Evolutionary conservation across 805 yeast species (phyloP).

Genomic region (Hanseniaspora thailandica): DNA sequence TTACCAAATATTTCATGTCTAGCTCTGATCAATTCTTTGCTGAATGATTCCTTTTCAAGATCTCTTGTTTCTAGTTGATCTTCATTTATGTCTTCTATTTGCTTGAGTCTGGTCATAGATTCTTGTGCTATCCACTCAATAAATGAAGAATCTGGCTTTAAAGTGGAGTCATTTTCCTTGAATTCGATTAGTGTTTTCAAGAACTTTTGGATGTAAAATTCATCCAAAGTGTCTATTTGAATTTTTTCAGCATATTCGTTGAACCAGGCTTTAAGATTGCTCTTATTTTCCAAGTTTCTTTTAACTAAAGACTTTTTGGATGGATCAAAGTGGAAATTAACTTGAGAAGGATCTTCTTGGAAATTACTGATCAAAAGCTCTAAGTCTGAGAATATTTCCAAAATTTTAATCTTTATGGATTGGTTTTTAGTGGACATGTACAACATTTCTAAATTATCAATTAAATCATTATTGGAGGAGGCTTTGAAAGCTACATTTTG

Average conservation of each 20-base stretch:
- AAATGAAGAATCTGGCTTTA: slow-evolving; percentile 34
- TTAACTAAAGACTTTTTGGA: slow-evolving; percentile 15
- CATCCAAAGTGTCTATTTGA: slow-evolving; percentile 26
- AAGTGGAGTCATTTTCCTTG: slow-evolving; percentile 26
- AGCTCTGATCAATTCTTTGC: slow-evolving; percentile 33
- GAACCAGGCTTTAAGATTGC: slow-evolving; percentile 22
- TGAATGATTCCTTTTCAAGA: slow-evolving; percentile 28
- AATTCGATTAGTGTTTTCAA: slow-evolving; percentile 32
- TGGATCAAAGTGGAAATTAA: slow-evolving; percentile 13
- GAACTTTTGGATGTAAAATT: slow-evolving; percentile 34
- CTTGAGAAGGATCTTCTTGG: slow-evolving; percentile 5
- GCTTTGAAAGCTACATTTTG: slow-evolving; percentile 21
- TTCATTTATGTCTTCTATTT: slow-evolving; percentile 14
- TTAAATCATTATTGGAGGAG: slow-evolving; percentile 15
- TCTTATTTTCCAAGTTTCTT: slow-evolving; percentile 7
- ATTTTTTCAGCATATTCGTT: slow-evolving; percentile 22
- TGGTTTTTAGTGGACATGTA: slow-evolving; percentile 20
- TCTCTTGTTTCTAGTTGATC: slow-evolving; percentile 25
- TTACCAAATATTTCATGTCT: slow-evolving; percentile 71
- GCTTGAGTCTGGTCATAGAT: slow-evolving; percentile 26
- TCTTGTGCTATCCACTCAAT: slow-evolving; percentile 53
- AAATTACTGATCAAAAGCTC: slow-evolving; percentile 5
- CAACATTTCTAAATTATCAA: slow-evolving; percentile 19
- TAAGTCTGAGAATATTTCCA: slow-evolving; percentile 23
- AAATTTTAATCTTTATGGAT: slow-evolving; percentile 23